Conservation (phyloP, 345 rosid species). For the Euphorbia pulcherrima region DNA sequence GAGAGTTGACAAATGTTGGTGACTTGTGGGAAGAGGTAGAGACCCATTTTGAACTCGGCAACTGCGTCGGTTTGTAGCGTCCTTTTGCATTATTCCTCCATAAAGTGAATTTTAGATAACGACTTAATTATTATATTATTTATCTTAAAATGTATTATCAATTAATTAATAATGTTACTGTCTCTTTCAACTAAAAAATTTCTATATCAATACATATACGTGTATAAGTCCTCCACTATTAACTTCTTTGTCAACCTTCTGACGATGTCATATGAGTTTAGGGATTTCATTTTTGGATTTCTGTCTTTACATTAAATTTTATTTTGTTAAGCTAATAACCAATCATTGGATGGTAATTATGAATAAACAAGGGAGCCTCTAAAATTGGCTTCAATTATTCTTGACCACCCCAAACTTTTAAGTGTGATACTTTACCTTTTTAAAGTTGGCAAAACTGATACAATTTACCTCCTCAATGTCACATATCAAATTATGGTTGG, state of each 20-base stretch:
- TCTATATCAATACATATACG: background rate
- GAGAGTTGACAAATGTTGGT: slow-evolving; percentile 38
- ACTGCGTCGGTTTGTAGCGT: slow-evolving; percentile 28
- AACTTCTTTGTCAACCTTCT: slow-evolving; percentile 34
- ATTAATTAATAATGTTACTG: slow-evolving; percentile 1
- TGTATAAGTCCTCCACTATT: slow-evolving; percentile 22
- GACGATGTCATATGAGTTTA: slow-evolving; percentile 9
- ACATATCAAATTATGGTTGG: no score
- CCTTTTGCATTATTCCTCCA: slow-evolving; percentile 21
- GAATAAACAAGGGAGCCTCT: no score
- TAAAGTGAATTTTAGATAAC: slow-evolving; percentile 27
- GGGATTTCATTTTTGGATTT: background rate
- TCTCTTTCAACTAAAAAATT: slow-evolving; percentile 26
- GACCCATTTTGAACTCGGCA: slow-evolving; percentile 39
- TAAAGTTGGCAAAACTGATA: no score
- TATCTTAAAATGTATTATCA: background rate
- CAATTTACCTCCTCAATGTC: no score
- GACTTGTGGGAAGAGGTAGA: slow-evolving; percentile 18
- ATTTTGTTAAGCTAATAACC: background rate
- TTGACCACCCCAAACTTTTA: no score
- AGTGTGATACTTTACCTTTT: no score
- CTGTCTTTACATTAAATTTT: slow-evolving; percentile 2
- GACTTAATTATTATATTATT: slow-evolving; percentile 7
- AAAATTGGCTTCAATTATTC: no score
- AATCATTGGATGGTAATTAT: background rate